These are phyloP conservation scores for Ramaria sp. DNA, from an alignment of 768 basidiomycete genomes.

Conservation along the genomic window DNA sequence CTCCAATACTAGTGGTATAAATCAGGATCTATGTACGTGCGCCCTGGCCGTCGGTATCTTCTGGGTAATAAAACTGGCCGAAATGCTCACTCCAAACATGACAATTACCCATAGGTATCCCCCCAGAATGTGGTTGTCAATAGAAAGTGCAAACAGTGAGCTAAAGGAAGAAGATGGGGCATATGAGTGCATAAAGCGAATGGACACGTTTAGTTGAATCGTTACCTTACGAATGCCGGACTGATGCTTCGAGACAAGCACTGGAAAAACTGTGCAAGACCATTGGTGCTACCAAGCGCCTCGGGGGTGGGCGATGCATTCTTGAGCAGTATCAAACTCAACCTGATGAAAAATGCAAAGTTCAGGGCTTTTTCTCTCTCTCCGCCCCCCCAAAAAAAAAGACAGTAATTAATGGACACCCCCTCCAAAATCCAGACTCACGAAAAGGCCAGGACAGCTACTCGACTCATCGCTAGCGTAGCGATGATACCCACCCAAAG, in stretches of 20 bases:
- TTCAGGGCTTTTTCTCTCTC: too few relatives aligned
- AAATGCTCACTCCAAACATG: slow-evolving; percentile 33
- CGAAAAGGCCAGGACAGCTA: slow-evolving; percentile 42
- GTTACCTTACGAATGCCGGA: slow-evolving; percentile 49
- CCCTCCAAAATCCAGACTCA: too few relatives aligned
- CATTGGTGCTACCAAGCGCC: slow-evolving; percentile 51
- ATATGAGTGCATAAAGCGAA: background rate
- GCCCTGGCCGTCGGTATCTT: slow-evolving; percentile 2
- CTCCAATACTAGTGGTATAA: background rate
- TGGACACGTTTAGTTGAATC: background rate
- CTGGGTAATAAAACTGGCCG: background rate
- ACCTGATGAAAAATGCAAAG: too few relatives aligned
- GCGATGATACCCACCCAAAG: slow-evolving; percentile 43
- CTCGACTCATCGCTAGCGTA: slow-evolving; percentile 31
- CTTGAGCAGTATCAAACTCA: slow-evolving; percentile 52
- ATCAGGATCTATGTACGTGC: background rate
- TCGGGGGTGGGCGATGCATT: slow-evolving; percentile 39
- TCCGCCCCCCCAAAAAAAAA: too few relatives aligned
- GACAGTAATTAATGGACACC: too few relatives aligned
- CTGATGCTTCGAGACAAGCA: slow-evolving; percentile 44
- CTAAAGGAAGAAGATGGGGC: slow-evolving; percentile 19
- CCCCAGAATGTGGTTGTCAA: slow-evolving; percentile 34
- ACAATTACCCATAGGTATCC: slow-evolving; percentile 48
- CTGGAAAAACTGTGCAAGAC: slow-evolving; percentile 35
- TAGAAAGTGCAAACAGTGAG: slow-evolving; percentile 45